Percentiles rank a stretch among this genome's conserved stretches.
phyloP scores from a whole-genome alignment of 1,284 basidiomycete species.

The Vanrija sp. region DNA sequence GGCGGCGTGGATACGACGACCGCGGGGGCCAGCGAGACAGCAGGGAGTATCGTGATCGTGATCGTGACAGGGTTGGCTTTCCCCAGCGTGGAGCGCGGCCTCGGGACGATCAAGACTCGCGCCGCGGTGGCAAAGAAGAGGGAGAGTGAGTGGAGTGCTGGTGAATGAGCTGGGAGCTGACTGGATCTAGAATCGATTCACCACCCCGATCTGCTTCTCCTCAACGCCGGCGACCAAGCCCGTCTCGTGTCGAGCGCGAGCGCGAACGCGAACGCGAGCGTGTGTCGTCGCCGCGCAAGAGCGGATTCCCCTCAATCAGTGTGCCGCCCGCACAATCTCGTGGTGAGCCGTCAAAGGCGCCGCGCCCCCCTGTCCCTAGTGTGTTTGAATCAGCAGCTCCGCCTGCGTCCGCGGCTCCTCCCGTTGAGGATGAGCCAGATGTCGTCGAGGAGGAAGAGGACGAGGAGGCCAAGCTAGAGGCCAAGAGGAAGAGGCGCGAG shows the following conservation, averaged over 20 bases:
- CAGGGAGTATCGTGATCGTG: constrained; percentile 24
- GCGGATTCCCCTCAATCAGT: too few species aligned
- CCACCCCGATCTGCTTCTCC: not conserved
- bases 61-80: constrained; percentile 21
- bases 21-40: constrained; percentile 7
- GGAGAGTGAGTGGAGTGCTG: constrained; percentile 34
- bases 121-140: constrained; percentile 28
- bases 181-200: constrained; percentile 4
- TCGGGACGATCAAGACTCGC: constrained; percentile 24
- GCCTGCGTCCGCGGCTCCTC: constrained; percentile 11
- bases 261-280: too few species aligned
- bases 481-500: constrained; percentile 71
- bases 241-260: too few species aligned
- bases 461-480: constrained; percentile 68
- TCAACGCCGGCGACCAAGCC: too few species aligned
- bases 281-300: too few species aligned
- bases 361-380: too few species aligned
- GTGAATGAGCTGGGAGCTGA: not conserved
- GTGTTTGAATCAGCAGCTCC: constrained; percentile 7
- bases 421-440: constrained; percentile 48
- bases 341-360: too few species aligned
- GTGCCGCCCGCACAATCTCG: too few species aligned
- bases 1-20: constrained; percentile 12
- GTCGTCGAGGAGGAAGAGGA: constrained; percentile 59
- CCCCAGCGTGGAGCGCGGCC: constrained; percentile 28